These are phyloP conservation scores for Nicotiana noctiflora DNA, from an alignment of 257 asterid genomes.

Conservation along the genomic window DNA sequence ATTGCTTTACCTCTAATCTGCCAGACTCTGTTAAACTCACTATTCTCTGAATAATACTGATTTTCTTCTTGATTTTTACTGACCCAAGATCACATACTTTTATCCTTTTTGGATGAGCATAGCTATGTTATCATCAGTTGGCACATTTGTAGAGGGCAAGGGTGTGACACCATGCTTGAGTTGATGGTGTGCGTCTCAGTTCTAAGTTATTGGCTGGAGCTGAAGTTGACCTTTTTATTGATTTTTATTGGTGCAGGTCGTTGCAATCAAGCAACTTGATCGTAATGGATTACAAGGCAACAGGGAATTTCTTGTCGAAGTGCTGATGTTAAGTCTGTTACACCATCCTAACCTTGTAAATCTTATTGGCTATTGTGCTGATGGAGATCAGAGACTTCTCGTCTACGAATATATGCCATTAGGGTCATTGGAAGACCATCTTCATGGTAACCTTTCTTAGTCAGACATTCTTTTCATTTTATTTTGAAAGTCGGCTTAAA, in stretches of 20 bases:
- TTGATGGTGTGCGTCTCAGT: not conserved
- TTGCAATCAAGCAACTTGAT: slow-evolving; percentile 94
- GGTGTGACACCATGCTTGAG: not conserved
- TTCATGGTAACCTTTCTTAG: slow-evolving; percentile 47
- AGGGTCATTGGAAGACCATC: slow-evolving; percentile 87
- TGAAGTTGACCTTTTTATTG: not conserved
- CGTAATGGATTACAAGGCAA: slow-evolving; percentile 86
- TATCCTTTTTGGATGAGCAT: not conserved
- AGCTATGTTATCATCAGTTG: not conserved
- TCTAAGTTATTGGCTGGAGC: not conserved
- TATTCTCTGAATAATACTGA: not conserved
- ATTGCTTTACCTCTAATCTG: not conserved
- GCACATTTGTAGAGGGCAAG: not conserved
- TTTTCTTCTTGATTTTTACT: not conserved
- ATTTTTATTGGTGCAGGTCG: slow-evolving; percentile 34
- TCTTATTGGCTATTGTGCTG: slow-evolving; percentile 85
- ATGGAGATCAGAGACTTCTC: slow-evolving; percentile 91
- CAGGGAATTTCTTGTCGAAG: slow-evolving; percentile 91
- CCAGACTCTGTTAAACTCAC: not conserved
- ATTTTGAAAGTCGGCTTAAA: not conserved
- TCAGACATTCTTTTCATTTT: not conserved
- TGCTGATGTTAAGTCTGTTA: slow-evolving; percentile 74
- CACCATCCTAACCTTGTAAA: slow-evolving; percentile 91
- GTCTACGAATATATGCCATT: slow-evolving; percentile 85
- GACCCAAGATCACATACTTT: not conserved